Base-by-base conservation (phyloP, 1,284 basidiomycete species). In the Meripilus lineatus region DNA sequence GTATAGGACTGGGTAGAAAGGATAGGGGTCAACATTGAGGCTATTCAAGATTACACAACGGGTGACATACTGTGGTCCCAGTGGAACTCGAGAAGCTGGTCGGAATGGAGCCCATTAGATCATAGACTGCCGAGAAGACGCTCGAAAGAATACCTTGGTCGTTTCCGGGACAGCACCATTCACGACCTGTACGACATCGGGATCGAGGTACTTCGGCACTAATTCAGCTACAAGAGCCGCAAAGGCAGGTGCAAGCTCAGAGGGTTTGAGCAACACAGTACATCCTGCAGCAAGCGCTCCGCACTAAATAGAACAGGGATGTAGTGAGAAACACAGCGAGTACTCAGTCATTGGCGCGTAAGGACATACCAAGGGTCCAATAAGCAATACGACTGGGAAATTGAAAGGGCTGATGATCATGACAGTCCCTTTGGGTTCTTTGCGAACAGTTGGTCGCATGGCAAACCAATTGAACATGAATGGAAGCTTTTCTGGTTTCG, bases 261-360 rank as follows among this genome's bases (percentile, higher is more conserved):
- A 89, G 1, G 87, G 86, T 66, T 94, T 94, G 54, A 93, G 46
- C 2, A 86, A 68, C 3, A 76, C 78, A 1, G 84, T 75, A 58
- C 84, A 86, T 1, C 91, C 91, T 11, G 90, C 88, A 0, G 90
- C 84, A 30, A 93, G 78, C 3, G 91, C 91, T 21, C 82, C 81
- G 18, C 80, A 74, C 75, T 89, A 61, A 1, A 42, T 15, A 17
- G 2, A 22, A 28, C 7, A 13, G 10, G 21, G 5, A 22, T 48
- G n/a, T n/a, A n/a, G n/a, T n/a, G n/a, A n/a, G n/a, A n/a, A n/a
- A n/a, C n/a, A n/a, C n/a, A n/a, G n/a, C n/a, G 17, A 35, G 42
- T 13, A 30, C 3, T 23, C 26, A 10, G n/a, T 22, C 37, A 26
- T n/a, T 36, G 1, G 10, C 17, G 13, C 18, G 11, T 13, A 22